Percentiles rank a stretch among this genome's conserved stretches.
Conservation (phyloP, 345 rosid genomes). For the Anastatica hierochuntica region DNA sequence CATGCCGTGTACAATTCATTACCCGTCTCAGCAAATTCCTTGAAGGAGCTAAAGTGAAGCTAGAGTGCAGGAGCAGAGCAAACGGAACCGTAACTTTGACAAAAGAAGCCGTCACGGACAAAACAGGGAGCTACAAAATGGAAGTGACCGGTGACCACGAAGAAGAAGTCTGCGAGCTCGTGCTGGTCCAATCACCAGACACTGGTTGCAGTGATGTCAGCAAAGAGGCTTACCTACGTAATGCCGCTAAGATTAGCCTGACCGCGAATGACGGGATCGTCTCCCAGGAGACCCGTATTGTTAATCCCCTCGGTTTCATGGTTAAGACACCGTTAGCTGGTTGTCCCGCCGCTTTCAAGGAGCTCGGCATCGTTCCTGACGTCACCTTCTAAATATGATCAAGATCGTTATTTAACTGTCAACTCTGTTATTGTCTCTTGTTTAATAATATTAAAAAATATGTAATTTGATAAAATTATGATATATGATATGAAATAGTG, state of each 20-base stretch:
- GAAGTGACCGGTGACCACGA: constrained; percentile 48
- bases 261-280: constrained; percentile 39
- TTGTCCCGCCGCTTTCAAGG: constrained; percentile 40
- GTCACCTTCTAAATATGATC: constrained; percentile 15
- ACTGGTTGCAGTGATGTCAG: constrained; percentile 34
- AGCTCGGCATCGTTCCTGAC: constrained; percentile 36
- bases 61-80: constrained; percentile 43
- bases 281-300: constrained; percentile 29
- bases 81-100: constrained; percentile 25
- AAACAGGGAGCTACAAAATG: constrained; percentile 33
- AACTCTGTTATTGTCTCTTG: background rate
- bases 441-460: background rate
- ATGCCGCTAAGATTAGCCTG: constrained; percentile 37
- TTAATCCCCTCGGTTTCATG: constrained; percentile 58
- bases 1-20: constrained; percentile 50
- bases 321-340: constrained; percentile 31
- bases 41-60: constrained; percentile 43
- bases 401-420: constrained; percentile 4
- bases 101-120: constrained; percentile 32
- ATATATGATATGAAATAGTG: background rate
- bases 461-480: constrained; percentile 6
- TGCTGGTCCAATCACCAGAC: constrained; percentile 30
- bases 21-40: constrained; percentile 39
- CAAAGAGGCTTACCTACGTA: constrained; percentile 25
- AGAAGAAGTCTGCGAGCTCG: constrained; percentile 50